A percentile compares a stretch with the other conserved stretches of the same genome.
Evolutionary conservation across 768 basidiomycete species (phyloP).

Genomic region (Kwoniella botswanensis): DNA sequence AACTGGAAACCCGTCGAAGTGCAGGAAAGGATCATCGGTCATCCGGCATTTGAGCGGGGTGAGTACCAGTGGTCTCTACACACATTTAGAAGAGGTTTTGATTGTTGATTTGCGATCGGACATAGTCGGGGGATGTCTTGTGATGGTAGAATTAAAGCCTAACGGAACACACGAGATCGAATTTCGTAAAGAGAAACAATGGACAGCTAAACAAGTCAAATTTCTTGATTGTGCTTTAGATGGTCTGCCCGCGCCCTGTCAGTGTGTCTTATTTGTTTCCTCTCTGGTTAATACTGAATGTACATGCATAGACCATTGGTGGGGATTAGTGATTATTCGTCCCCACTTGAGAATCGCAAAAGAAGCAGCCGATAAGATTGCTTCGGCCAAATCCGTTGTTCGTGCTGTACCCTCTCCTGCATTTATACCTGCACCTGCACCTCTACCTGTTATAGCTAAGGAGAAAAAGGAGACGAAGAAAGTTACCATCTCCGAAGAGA

Average conservation of each 20-base stretch:
- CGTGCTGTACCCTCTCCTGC: not conserved
- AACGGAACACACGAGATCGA: slow-evolving; percentile 23
- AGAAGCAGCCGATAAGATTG: slow-evolving; percentile 10
- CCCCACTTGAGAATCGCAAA: slow-evolving; percentile 15
- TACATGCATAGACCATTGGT: slow-evolving; percentile 15
- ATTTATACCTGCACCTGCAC: not conserved
- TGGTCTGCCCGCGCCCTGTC: slow-evolving; percentile 9
- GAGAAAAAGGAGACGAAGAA: not conserved
- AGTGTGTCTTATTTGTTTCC: not conserved
- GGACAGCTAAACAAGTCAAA: slow-evolving; percentile 6
- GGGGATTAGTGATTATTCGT: slow-evolving; percentile 18
- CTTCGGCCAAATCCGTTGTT: not conserved
- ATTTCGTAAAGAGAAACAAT: slow-evolving; percentile 10
- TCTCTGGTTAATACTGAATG: not conserved
- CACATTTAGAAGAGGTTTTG: not conserved
- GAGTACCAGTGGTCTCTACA: not conserved
- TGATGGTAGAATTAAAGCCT: slow-evolving; percentile 16
- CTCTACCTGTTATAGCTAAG: not conserved
- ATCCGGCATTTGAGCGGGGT: slow-evolving; percentile 7
- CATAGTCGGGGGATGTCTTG: slow-evolving; percentile 10
- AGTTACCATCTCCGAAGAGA: not conserved
- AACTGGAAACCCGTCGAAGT: slow-evolving; percentile 16
- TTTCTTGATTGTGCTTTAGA: slow-evolving; percentile 12
- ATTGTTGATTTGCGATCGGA: not conserved
- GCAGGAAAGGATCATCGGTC: slow-evolving; percentile 13